phyloP scores from a whole-genome alignment of 768 basidiomycete genomes.

The Mycena leptocephala region DNA sequence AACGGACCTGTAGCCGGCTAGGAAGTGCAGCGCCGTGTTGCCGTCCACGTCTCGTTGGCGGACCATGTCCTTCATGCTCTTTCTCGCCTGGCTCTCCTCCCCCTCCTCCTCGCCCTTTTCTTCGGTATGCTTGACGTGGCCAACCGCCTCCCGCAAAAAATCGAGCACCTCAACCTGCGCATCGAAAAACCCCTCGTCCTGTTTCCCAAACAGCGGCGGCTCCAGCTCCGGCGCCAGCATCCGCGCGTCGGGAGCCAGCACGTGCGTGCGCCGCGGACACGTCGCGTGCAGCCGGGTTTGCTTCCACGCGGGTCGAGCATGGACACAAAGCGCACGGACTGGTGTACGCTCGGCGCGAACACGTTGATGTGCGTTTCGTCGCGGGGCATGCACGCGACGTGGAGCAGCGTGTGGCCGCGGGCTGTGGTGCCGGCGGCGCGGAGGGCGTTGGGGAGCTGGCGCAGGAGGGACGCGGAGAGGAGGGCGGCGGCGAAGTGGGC shows the following conservation, averaged over 20 bases:
- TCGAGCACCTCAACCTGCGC: conserved; percentile 3
- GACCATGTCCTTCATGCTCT: not conserved
- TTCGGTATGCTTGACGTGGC: not conserved
- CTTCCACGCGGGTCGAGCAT: conserved; percentile 6
- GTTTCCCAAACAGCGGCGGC: conserved; percentile 5
- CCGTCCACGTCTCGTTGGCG: conserved; percentile 9
- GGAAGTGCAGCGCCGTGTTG: conserved; percentile 22
- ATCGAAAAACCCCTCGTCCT: conserved; percentile 14
- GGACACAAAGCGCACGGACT: not conserved
- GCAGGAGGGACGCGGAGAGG: conserved; percentile 2
- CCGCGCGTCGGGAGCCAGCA: not conserved
- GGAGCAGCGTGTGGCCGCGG: conserved; percentile 11
- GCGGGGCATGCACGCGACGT: conserved; percentile 8
- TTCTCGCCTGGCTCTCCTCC: not conserved
- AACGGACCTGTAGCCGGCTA: not conserved
- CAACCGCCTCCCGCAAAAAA: not conserved
- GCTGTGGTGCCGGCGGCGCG: not conserved
- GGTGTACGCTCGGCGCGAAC: conserved; percentile 12
- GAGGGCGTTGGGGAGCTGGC: not conserved
- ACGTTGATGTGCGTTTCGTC: conserved; percentile 16
- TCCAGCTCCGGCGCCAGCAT: not conserved
- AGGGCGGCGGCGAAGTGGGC: conserved; percentile 10
- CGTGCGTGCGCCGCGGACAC: conserved; percentile 4
- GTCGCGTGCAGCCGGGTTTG: not conserved
- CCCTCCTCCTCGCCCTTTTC: not conserved